phyloP scores from a whole-genome alignment of 305 asterid species.

The Coffea humblotiana region DNA sequence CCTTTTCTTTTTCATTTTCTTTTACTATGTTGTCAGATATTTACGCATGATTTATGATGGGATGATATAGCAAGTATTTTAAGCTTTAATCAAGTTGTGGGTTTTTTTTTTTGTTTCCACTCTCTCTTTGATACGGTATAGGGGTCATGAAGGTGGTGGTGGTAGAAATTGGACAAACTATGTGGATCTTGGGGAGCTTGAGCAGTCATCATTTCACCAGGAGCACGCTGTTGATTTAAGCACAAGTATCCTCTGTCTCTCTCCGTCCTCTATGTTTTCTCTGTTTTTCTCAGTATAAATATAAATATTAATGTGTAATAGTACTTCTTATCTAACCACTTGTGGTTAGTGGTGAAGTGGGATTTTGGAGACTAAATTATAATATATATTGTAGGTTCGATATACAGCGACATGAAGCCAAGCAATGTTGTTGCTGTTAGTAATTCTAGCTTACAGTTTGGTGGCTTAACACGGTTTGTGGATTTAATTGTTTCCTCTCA shows the following conservation, averaged over 20 bases:
- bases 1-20: neutral
- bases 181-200: slow-evolving; percentile 83
- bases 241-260: slow-evolving; percentile 46
- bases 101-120: neutral
- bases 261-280: neutral
- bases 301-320: neutral
- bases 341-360: neutral
- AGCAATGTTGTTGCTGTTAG: slow-evolving; percentile 57
- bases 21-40: no score
- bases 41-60: neutral
- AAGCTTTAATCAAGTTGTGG: neutral
- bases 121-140: slow-evolving; percentile 13
- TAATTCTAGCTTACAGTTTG: slow-evolving; percentile 63
- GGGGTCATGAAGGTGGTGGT: slow-evolving; percentile 58
- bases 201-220: slow-evolving; percentile 65
- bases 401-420: slow-evolving; percentile 64
- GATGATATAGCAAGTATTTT: neutral
- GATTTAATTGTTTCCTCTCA: neutral
- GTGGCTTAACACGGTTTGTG: slow-evolving; percentile 61
- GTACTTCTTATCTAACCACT: neutral
- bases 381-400: slow-evolving; percentile 45
- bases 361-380: neutral
- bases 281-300: neutral
- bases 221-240: slow-evolving; percentile 68
- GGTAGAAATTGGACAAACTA: slow-evolving; percentile 54